These are phyloP conservation scores for Marasmius fiardii DNA, from an alignment of 1,284 basidiomycete genomes.

Conservation along the genomic window DNA sequence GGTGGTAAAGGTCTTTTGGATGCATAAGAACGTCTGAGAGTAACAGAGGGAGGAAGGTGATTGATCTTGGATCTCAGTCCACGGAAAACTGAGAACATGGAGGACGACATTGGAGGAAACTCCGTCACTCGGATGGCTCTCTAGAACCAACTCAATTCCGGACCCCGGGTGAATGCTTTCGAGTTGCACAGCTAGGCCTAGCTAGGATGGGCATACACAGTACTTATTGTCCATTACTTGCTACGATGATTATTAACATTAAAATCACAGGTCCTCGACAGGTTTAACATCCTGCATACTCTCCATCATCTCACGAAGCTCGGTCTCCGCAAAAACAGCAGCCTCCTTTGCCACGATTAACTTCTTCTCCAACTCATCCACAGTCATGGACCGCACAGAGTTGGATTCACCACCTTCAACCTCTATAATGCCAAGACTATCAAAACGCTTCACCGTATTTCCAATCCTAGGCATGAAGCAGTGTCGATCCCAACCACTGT, in stretches of 20 bases:
- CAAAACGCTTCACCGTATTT: slow-evolving; percentile 64
- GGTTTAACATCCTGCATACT: slow-evolving; percentile 54
- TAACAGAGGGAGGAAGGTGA: too few species aligned
- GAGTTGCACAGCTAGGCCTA: too few species aligned
- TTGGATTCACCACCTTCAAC: slow-evolving; percentile 38
- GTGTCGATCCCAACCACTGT: slow-evolving; percentile 76
- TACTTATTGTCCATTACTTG: neutral
- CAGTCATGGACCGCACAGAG: slow-evolving; percentile 46
- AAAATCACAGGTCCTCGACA: slow-evolving; percentile 20
- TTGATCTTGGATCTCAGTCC: too few species aligned
- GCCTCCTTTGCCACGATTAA: slow-evolving; percentile 65
- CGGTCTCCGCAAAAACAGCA: slow-evolving; percentile 65
- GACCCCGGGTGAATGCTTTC: too few species aligned
- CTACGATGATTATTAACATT: neutral
- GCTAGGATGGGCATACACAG: neutral
- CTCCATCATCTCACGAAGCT: slow-evolving; percentile 70
- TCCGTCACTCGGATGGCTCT: too few species aligned
- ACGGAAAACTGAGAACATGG: too few species aligned
- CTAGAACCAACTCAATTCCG: too few species aligned
- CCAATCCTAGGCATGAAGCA: slow-evolving; percentile 62
- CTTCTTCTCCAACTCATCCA: slow-evolving; percentile 72
- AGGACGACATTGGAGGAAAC: too few species aligned
- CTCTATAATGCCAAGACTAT: slow-evolving; percentile 56
- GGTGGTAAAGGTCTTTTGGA: too few species aligned
- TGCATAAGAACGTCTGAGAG: too few species aligned